These are phyloP conservation scores for Tulasnella sp. DNA, from an alignment of 768 basidiomycete species.

Conservation along the genomic window DNA sequence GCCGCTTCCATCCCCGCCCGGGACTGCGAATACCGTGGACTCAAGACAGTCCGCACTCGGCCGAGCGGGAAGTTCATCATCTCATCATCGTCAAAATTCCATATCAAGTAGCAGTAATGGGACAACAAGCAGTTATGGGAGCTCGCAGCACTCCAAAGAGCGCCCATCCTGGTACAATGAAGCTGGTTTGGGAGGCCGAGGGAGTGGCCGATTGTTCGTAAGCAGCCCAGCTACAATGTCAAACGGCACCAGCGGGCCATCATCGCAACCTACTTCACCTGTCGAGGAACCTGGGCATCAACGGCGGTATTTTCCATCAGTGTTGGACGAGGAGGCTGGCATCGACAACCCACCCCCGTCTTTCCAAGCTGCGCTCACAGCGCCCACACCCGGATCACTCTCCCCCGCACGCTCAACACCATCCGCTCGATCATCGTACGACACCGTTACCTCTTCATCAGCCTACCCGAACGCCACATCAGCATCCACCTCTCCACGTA, in stretches of 20 bases:
- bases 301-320: background rate
- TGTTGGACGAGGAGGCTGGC: conserved; percentile 21
- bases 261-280: conserved; percentile 21
- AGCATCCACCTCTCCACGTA: conserved; percentile 21
- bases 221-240: conserved; percentile 4
- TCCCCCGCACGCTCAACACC: background rate
- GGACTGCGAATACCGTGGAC: background rate
- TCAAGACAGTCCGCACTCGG: background rate
- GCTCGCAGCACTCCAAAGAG: conserved; percentile 16
- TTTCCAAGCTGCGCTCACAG: background rate
- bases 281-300: conserved; percentile 9
- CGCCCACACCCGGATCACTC: background rate
- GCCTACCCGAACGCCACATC: background rate
- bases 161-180: conserved; percentile 19
- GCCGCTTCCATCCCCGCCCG: background rate
- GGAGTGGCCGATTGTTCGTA: background rate
- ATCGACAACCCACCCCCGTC: conserved; percentile 26
- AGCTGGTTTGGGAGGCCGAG: conserved; percentile 20
- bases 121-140: background rate
- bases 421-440: background rate
- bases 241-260: background rate
- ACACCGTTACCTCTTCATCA: conserved; percentile 5
- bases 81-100: conserved; percentile 17
- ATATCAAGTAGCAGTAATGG: conserved; percentile 6
- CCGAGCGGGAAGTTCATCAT: background rate